These are phyloP conservation scores for Somion occarium DNA, from an alignment of 1,284 basidiomycete species.

Conservation along the genomic window DNA sequence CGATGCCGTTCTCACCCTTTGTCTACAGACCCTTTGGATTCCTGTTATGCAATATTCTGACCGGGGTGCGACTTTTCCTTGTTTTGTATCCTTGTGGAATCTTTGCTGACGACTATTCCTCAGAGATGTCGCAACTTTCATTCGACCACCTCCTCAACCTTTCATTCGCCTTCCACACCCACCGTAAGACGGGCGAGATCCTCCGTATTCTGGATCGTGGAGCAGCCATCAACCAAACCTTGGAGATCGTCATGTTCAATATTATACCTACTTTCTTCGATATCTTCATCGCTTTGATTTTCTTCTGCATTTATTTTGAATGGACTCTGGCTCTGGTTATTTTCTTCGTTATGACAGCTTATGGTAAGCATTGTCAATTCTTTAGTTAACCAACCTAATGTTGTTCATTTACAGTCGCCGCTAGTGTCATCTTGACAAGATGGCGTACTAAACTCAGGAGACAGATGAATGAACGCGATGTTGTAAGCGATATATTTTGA, in stretches of 20 bases:
- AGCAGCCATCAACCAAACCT: constrained; percentile 46
- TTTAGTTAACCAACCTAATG: neutral
- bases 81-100: neutral
- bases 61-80: constrained; percentile 36
- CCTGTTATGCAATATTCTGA: constrained; percentile 88
- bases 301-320: constrained; percentile 62
- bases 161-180: constrained; percentile 81
- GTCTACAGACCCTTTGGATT: constrained; percentile 71
- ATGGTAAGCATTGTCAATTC: constrained; percentile 42
- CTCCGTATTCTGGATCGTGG: constrained; percentile 65
- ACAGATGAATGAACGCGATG: constrained; percentile 74
- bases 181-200: constrained; percentile 63
- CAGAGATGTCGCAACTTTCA: constrained; percentile 75
- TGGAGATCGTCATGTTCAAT: constrained; percentile 64
- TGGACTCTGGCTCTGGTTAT: constrained; percentile 70
- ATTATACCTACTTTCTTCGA: constrained; percentile 80
- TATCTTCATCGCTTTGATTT: constrained; percentile 61
- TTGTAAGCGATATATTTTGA: constrained; percentile 35
- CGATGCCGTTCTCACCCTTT: too few species aligned
- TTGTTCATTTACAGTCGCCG: constrained; percentile 39
- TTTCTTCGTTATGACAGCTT: constrained; percentile 71
- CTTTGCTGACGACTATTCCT: neutral
- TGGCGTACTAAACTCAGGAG: constrained; percentile 71
- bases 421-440: constrained; percentile 62
- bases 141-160: constrained; percentile 80